These are phyloP conservation scores for Neurospora sublineolata DNA, from an alignment of 495 filamentous ascomycete genomes.

Conservation along the genomic window DNA sequence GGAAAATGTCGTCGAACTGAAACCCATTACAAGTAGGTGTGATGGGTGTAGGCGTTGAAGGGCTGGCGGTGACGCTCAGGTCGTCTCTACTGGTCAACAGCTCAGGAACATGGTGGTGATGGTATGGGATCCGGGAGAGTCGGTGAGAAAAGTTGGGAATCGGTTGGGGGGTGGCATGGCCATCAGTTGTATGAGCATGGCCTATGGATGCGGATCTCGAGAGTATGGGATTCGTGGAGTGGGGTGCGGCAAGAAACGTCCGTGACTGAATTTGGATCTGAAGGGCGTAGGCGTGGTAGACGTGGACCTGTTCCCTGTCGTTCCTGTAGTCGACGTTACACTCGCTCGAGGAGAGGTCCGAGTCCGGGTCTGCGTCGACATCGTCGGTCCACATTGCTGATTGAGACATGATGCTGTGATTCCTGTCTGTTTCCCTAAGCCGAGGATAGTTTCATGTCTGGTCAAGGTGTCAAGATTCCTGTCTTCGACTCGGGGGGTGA, in stretches of 20 bases:
- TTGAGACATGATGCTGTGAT: neutral
- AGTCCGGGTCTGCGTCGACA: neutral
- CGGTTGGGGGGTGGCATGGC: neutral
- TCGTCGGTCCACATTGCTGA: neutral
- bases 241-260: neutral
- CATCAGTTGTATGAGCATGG: neutral
- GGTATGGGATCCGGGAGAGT: neutral
- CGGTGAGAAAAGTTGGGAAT: neutral
- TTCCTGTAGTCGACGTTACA: neutral
- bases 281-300: neutral
- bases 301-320: neutral
- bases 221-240: neutral
- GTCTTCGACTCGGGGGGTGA: neutral
- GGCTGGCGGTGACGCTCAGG: neutral
- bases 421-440: neutral
- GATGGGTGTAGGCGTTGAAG: neutral
- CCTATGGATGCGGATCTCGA: neutral
- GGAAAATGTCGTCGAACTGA: neutral
- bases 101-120: neutral
- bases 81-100: neutral
- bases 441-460: neutral
- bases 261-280: neutral
- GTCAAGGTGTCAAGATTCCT: neutral
- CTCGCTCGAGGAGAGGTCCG: neutral
- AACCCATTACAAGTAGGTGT: neutral